A percentile compares a stretch with the other conserved stretches of the same genome.
These are phyloP conservation scores for Acanthamoeba culbertsoni DNA, from an alignment of 208 protist genomes.

Conservation along the genomic window DNA sequence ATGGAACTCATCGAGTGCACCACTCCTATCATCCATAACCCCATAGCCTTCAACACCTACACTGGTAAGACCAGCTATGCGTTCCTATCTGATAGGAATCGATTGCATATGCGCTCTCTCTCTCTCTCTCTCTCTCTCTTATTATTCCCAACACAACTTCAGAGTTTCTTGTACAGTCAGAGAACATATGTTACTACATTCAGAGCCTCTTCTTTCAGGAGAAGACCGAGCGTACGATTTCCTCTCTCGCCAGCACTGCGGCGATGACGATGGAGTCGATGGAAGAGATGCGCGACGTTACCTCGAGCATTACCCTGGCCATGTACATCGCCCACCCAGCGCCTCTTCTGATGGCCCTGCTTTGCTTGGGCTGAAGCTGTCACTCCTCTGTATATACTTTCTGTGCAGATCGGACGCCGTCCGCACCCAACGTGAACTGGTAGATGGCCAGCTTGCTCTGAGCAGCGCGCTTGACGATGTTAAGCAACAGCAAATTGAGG, in stretches of 20 bases:
- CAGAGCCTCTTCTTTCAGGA: slow-evolving; percentile 34
- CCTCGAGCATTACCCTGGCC: neutral
- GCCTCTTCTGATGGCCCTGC: neutral
- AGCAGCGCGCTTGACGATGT: neutral
- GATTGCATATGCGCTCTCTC: no score
- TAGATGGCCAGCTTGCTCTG: neutral
- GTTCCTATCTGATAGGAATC: no score
- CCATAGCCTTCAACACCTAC: slow-evolving; percentile 35
- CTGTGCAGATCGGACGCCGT: neutral
- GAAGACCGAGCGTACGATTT: slow-evolving; percentile 20
- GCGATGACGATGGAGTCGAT: neutral
- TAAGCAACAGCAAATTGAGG: neutral
- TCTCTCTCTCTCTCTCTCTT: neutral
- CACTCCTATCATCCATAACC: neutral
- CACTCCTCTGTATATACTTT: neutral
- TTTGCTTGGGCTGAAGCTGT: neutral
- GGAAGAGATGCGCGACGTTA: neutral
- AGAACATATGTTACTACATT: slow-evolving; percentile 38
- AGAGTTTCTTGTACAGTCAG: slow-evolving; percentile 23
- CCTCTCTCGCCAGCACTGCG: neutral
- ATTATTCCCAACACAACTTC: neutral
- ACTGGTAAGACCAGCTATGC: neutral
- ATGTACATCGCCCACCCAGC: neutral
- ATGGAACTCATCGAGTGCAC: slow-evolving; percentile 38
- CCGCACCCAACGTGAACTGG: neutral